Evolutionary conservation across 1,139 yeast genomes (phyloP), one percentile per base, ranked within the genome.

Genomic region (Zygoascus meyerae): DNA sequence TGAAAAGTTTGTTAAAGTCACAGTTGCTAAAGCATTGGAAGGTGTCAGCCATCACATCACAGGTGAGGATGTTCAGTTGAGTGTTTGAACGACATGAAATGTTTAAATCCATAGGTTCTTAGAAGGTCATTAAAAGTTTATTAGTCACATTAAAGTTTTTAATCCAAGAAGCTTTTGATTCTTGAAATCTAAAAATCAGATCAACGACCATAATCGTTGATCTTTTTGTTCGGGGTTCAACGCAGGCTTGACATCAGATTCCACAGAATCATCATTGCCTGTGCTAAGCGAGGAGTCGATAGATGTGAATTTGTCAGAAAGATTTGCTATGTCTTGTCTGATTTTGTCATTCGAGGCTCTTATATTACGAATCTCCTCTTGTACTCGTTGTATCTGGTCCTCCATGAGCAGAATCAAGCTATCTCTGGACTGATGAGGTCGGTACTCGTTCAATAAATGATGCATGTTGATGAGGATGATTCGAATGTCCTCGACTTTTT

Each of bases 391-490:
- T 17, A 67, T 60, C 48, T 67, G 68, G 46, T 79, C 81, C 58
- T 77, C 80, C 63, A 87, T 69, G 47, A 85, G 68, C 74, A 82
- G 72, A 42, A 85, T 82, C 55, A 87, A 73, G 50, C 87, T 81
- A 58, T 87, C 95, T 40, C 95, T 72, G 6, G 90, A 81, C 61
- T 87, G 96, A 63, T 87, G 95, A 0, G 95, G 95, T 48, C 95
- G 71, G 65, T 86, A 87, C 47, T 86, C 86, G 63, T 87, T 87
- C 51, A 87, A 67, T 46, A 87, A 67, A 62, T 87, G 95, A 61
- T 86, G 95, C 55, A 86, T 82, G 61, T 87, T 87, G 60, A 87
- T 82, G 48, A 87, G 67, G n/a, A 86, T 75, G 15, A 82, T 72
- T 48, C 89, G 75, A 44, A 87, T 74, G 55, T 84, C 79, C 55